Percentiles rank a stretch among this genome's conserved stretches.
Evolutionary conservation across 257 asterid species (phyloP).

Genomic region (Cruciata laevipes): DNA sequence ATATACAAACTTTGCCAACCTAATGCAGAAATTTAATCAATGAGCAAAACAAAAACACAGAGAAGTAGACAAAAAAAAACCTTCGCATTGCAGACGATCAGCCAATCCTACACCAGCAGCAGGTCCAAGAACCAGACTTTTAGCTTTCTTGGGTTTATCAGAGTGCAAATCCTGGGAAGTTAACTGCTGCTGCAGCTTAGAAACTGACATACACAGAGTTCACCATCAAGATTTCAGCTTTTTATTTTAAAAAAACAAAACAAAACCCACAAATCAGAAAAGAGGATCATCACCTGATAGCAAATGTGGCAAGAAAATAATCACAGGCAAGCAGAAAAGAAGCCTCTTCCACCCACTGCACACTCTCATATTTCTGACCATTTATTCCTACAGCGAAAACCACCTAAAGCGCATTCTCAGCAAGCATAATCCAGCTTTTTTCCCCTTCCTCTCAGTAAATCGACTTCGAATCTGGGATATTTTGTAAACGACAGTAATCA

Average conservation of each 20-base stretch:
- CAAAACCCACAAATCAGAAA: conserved; percentile 3
- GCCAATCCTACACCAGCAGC: conserved; percentile 76
- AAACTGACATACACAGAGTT: conserved; percentile 42
- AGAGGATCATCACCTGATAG: conserved; percentile 43
- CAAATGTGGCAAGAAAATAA: conserved; percentile 44
- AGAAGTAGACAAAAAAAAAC: conserved; percentile 20
- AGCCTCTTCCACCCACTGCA: conserved; percentile 71
- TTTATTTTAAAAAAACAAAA: background rate
- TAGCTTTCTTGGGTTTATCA: conserved; percentile 45
- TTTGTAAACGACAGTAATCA: background rate
- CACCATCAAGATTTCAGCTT: background rate
- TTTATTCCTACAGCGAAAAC: background rate
- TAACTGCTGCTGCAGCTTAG: conserved; percentile 41
- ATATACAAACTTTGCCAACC: background rate
- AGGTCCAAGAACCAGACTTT: conserved; percentile 73
- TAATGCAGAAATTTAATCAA: background rate
- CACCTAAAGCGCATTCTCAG: conserved; percentile 1
- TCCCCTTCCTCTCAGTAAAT: background rate
- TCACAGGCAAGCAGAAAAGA: conserved; percentile 47
- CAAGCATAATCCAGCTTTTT: background rate
- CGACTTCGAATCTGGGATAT: conserved; percentile 4
- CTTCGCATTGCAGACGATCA: conserved; percentile 83
- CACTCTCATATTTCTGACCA: conserved; percentile 26
- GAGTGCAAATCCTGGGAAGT: conserved; percentile 25
- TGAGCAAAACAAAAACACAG: conserved; percentile 2